phyloP scores from a whole-genome alignment of 2,329 filamentous ascomycete genomes.

The Paecilomyces sp. region DNA sequence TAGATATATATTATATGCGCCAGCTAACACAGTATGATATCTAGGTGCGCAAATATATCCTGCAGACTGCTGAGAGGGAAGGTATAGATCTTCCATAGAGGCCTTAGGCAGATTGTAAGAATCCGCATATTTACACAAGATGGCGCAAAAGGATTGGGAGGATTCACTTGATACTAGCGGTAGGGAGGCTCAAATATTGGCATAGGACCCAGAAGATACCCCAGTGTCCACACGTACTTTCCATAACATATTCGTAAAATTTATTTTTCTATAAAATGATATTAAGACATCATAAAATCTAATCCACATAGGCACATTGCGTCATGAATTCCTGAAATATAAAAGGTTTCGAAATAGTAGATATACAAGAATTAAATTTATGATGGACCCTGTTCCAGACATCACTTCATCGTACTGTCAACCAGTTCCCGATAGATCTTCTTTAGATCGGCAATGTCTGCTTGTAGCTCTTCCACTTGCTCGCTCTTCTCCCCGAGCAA shows the following conservation, averaged over 20 bases:
- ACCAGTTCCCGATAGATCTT: constrained; percentile 92
- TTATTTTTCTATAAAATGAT: neutral
- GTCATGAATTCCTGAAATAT: neutral
- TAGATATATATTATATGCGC: neutral
- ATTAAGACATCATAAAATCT: neutral
- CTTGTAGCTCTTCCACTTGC: constrained; percentile 79
- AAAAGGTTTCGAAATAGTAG: constrained; percentile 3
- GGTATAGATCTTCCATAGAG: constrained; percentile 60
- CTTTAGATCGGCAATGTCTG: constrained; percentile 89
- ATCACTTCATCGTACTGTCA: constrained; percentile 68
- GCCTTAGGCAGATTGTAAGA: neutral
- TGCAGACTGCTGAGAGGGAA: constrained; percentile 73
- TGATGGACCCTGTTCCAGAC: neutral
- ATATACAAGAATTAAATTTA: constrained; percentile 5
- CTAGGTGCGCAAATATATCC: constrained; percentile 68
- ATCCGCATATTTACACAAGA: neutral
- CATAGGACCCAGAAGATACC: constrained; percentile 1
- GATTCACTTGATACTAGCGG: neutral
- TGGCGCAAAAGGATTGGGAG: neutral
- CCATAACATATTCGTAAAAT: neutral
- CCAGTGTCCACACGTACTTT: neutral
- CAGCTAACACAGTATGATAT: neutral
- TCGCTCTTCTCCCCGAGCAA: constrained; percentile 97
- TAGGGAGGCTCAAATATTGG: neutral
- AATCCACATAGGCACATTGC: constrained; percentile 1